Evolutionary conservation across 371 early-diverging fungal genomes (phyloP), one percentile per base, ranked within the genome.

Genomic region (Mortierella polycephala): DNA sequence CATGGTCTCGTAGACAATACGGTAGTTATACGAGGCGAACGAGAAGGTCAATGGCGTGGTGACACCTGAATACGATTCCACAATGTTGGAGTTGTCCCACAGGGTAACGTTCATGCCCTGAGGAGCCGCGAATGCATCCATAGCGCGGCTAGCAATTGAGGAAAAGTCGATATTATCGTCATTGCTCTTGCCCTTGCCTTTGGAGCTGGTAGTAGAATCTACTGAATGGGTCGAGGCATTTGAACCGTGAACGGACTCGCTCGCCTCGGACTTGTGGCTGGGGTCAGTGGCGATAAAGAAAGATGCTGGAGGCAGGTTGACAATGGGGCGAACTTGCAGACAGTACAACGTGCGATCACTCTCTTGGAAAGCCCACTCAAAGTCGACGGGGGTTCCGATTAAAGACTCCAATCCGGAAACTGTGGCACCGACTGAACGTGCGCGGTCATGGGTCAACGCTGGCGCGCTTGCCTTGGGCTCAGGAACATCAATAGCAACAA

Each of bases 51-150:
- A 37, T 0, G 79, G 79, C 3, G 79, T 77, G 23, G 79, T 77
- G 14, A 77, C 79, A 6, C 79, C 79, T 7, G 79, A 77, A 69
- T 77, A 77, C 47, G 79, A 77, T 55, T 77, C 79, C 45, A 77
- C 79, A 69, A 77, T 77, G 56, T 77, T 77, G 23, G 79, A 77
- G 53, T 77, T 77, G 23, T 77, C 79, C 79, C 79, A 77, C 2
- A 77, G 65, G 4, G 79, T 77, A 56, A 77, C 63, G 30, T 65
- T 77, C 72, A 77, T 77, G n/a, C 79, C 79, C 50, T 77, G 79
- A 14, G 79, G 79, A 37, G 77, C 71, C 23, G 62, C 69, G 6
- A 77, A 40, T 11, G 73, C 37, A 16, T 77, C 79, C 18, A 77
- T 53, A 8, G 79, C 79, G 2, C 69, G 68, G 13, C 44, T 45